Evolutionary conservation across 768 basidiomycete genomes (phyloP), one percentile per base, ranked within the genome.

Genomic region (Phanerochaete sordida): DNA sequence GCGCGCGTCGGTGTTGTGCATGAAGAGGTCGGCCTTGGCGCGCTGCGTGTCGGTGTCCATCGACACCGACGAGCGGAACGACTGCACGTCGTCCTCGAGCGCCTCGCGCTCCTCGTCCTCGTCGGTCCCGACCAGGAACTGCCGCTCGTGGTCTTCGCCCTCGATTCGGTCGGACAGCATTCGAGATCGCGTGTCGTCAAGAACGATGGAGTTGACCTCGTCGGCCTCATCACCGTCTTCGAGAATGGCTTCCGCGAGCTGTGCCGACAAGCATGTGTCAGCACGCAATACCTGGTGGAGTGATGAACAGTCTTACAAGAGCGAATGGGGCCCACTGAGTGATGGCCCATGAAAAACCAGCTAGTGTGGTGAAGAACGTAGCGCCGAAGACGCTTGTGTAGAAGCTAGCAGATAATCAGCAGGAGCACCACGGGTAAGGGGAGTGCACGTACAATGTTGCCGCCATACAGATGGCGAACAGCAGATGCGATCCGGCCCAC

Each of bases 251-350:
- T 95, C 91, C 16, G 86, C 92, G 13, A 96, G 86, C 72, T 73
- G 44, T 7, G 59, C n/a, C n/a, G n/a, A n/a, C n/a, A n/a, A n/a
- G n/a, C n/a, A n/a, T n/a, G n/a, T n/a, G n/a, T n/a, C n/a, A n/a
- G n/a, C n/a, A n/a, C n/a, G n/a, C n/a, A n/a, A n/a, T n/a, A n/a
- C n/a, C n/a, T n/a, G n/a, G n/a, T n/a, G n/a, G 28, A 39, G 8
- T 51, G n/a, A 37, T 8, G 33, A 30, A 57, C 27, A 24, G n/a
- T 12, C 37, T 39, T 19, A 95, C 93, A 68, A 98, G 73, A 0
- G 93, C 86, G 73, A 93, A 96, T 2, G 95, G 95, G 2, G 87
- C 93, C 96, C 95, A 98, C 72, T 90, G 88, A 0, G 88, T 84
- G 54, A 98, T 81, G 5, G 94, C 93, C 92, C 91, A 97, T n/a